Conservation (phyloP, 2,329 filamentous ascomycete genomes). For the Colletotrichum godetiae region DNA sequence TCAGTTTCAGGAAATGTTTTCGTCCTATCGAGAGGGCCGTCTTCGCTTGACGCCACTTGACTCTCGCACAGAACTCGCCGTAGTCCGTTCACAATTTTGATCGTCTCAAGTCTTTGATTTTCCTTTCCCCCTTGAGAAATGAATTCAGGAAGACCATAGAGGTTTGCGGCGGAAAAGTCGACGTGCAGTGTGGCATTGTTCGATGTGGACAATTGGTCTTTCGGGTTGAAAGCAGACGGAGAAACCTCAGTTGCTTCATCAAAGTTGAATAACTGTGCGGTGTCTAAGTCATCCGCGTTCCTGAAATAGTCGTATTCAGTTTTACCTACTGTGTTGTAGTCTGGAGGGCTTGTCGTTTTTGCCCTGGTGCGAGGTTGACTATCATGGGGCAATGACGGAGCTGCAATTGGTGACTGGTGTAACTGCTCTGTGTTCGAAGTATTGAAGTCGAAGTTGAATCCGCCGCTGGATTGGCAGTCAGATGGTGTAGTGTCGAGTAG, state of each 20-base stretch:
- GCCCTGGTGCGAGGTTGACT: not conserved
- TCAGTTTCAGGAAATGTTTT: constrained; percentile 5
- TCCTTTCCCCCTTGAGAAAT: constrained; percentile 6
- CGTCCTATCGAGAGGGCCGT: not conserved
- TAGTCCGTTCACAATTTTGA: constrained; percentile 23
- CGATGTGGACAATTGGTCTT: not conserved
- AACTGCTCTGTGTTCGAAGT: not conserved
- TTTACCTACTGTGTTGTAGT: constrained; percentile 17
- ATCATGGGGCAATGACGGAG: not conserved
- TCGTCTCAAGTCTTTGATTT: not conserved
- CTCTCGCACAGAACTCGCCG: constrained; percentile 11
- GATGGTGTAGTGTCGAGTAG: constrained; percentile 20
- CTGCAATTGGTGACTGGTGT: not conserved
- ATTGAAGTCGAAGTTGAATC: constrained; percentile 18
- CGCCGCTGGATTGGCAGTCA: constrained; percentile 3
- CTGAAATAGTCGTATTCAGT: too few species aligned
- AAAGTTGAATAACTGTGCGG: not conserved
- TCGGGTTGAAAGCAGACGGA: not conserved
- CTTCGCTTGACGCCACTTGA: not conserved
- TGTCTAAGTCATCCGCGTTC: not conserved
- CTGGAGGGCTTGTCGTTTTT: constrained; percentile 14
- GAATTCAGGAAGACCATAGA: constrained; percentile 12
- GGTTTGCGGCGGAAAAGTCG: constrained; percentile 23
- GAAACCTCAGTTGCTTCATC: not conserved
- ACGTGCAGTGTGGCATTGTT: not conserved